Percentiles rank a stretch among this genome's conserved stretches.
These are phyloP conservation scores for Avicennia marina DNA, from an alignment of 257 asterid genomes.

Conservation along the genomic window DNA sequence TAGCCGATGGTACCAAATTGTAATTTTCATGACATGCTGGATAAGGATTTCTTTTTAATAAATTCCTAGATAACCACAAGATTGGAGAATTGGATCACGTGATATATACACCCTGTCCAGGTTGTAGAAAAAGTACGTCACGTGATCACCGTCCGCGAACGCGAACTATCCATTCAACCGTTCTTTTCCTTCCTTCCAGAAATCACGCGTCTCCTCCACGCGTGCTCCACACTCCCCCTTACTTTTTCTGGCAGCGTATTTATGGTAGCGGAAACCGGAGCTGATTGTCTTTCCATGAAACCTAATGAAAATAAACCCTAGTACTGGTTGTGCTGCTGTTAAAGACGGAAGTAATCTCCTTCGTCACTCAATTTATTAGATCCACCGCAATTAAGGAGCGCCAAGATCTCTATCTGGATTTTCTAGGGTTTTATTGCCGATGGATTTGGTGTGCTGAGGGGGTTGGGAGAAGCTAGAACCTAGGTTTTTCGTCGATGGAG, in stretches of 20 bases:
- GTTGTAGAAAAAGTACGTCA: constrained; percentile 19
- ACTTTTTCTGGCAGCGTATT: constrained; percentile 2
- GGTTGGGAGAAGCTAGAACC: constrained; percentile 5
- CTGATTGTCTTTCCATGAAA: neutral
- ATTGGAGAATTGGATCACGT: constrained; percentile 17
- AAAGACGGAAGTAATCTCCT: constrained; percentile 14
- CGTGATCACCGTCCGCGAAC: constrained; percentile 24
- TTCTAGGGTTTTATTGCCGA: constrained; percentile 25
- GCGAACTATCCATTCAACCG: constrained; percentile 16
- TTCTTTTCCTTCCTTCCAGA: neutral
- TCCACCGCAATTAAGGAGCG: constrained; percentile 13
- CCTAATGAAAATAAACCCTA: constrained; percentile 18
- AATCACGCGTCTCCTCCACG: constrained; percentile 21
- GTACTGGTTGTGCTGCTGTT: constrained; percentile 12
- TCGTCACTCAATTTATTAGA: constrained; percentile 21
- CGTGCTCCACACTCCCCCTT: constrained; percentile 15
- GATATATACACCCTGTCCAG: constrained; percentile 16
- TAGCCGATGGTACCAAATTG: too few species aligned
- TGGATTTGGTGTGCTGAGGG: constrained; percentile 27
- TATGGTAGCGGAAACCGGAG: neutral
- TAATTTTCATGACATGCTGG: too few species aligned
- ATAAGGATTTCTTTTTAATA: too few species aligned
- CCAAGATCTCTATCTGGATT: constrained; percentile 19
- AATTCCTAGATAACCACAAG: neutral
- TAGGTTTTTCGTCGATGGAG: constrained; percentile 41